phyloP scores from a whole-genome alignment of 805 yeast genomes.

The Wickerhamiella kazuoi region DNA sequence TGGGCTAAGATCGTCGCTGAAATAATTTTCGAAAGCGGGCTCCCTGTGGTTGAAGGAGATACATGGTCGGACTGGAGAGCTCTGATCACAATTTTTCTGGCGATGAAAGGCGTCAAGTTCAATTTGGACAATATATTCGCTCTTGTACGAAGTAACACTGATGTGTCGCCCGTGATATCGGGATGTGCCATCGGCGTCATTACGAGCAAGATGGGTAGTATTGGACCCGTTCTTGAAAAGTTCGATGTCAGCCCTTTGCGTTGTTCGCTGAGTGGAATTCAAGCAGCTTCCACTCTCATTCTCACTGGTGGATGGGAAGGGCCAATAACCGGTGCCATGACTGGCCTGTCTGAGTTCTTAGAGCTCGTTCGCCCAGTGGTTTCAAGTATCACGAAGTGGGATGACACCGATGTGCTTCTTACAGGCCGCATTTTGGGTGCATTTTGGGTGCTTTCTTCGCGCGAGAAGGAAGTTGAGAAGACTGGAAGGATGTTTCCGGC shows the following conservation, averaged over 20 bases:
- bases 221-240: neutral
- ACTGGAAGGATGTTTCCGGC: neutral
- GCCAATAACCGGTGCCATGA: too few relatives aligned
- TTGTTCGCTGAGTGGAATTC: neutral
- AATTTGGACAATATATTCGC: neutral
- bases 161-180: neutral
- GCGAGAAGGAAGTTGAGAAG: too few relatives aligned
- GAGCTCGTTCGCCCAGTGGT: neutral
- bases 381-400: neutral
- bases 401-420: neutral
- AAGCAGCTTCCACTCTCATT: too few relatives aligned
- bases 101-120: too few relatives aligned
- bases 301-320: too few relatives aligned
- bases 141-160: neutral
- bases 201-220: neutral
- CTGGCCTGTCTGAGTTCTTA: too few relatives aligned
- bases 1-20: conserved; percentile 6
- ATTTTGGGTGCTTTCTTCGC: neutral
- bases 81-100: neutral
- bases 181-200: neutral
- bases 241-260: neutral
- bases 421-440: neutral
- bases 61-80: neutral
- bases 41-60: neutral
- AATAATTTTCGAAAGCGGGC: neutral